A percentile compares a stretch with the other conserved stretches of the same genome.
Conservation (phyloP, 1,284 basidiomycete genomes). For the Veloboletus limbatus region DNA sequence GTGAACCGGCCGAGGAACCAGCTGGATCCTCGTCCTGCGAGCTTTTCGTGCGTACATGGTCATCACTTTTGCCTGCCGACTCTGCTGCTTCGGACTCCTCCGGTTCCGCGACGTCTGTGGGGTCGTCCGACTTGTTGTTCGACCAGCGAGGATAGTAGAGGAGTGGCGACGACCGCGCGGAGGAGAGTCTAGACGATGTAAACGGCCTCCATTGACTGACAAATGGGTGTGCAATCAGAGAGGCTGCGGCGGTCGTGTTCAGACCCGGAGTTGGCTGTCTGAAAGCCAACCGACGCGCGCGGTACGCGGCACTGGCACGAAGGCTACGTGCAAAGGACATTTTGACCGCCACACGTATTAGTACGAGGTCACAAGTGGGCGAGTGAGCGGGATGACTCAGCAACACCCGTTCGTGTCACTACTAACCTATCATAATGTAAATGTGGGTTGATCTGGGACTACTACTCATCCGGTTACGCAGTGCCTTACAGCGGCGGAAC, state of each 20-base stretch:
- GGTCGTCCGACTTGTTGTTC: conserved; percentile 26
- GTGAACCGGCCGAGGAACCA: conserved; percentile 27
- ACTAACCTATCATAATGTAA: no score
- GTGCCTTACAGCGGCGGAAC: no score
- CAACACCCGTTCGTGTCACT: no score
- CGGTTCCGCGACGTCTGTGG: conserved; percentile 18
- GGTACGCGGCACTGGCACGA: conserved; percentile 10
- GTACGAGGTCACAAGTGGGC: no score
- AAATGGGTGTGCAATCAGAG: conserved; percentile 8
- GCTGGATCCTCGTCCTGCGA: conserved; percentile 31
- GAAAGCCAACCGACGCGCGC: conserved; percentile 13
- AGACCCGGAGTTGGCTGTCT: conserved; percentile 7
- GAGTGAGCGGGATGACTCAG: no score
- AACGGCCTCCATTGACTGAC: conserved; percentile 20
- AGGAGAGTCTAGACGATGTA: conserved; percentile 17
- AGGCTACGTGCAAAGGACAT: conserved; percentile 25
- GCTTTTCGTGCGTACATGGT: conserved; percentile 21
- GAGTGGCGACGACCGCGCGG: conserved; percentile 22
- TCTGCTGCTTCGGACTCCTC: conserved; percentile 28
- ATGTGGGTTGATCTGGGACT: no score
- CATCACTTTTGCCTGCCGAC: conserved; percentile 4
- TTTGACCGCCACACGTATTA: conserved; percentile 20
- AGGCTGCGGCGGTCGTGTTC: conserved; percentile 11
- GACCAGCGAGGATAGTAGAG: conserved; percentile 30
- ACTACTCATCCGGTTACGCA: no score